A percentile compares a stretch with the other conserved stretches of the same genome.
phyloP scores from a whole-genome alignment of 352 stramenopile genomes.

The Phytophthora foliorum region DNA sequence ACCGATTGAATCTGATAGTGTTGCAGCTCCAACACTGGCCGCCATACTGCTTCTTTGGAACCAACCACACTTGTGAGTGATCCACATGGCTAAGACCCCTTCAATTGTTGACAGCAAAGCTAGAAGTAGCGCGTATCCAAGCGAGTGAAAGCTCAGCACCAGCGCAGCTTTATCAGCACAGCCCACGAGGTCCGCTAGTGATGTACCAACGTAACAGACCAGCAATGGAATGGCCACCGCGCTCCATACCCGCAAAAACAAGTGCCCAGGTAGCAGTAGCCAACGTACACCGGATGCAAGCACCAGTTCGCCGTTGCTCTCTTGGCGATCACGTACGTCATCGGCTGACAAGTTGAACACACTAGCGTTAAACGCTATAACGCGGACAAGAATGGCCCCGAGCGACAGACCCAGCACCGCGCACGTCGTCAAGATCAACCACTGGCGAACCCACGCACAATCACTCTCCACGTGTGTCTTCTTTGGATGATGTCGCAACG shows the following conservation, averaged over 20 bases:
- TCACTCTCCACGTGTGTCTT: slow-evolving; percentile 12
- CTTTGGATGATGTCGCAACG: slow-evolving; percentile 25
- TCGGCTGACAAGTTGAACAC: slow-evolving; percentile 41
- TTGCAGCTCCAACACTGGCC: slow-evolving; percentile 3
- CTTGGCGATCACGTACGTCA: slow-evolving; percentile 29
- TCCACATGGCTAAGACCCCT: slow-evolving; percentile 48
- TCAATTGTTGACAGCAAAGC: slow-evolving; percentile 44
- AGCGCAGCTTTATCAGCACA: slow-evolving; percentile 46
- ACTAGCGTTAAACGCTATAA: slow-evolving; percentile 25
- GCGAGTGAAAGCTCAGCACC: slow-evolving; percentile 47
- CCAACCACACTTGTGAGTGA: slow-evolving; percentile 37
- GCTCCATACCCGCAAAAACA: slow-evolving; percentile 62
- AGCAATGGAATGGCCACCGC: slow-evolving; percentile 52
- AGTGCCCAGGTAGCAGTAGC: slow-evolving; percentile 52
- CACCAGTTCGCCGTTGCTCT: slow-evolving; percentile 41
- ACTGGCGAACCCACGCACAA: slow-evolving; percentile 27
- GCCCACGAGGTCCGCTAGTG: slow-evolving; percentile 51
- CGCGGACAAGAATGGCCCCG: slow-evolving; percentile 42
- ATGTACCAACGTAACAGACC: slow-evolving; percentile 58
- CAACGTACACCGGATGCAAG: slow-evolving; percentile 39
- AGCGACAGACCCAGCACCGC: slow-evolving; percentile 45
- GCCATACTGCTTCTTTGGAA: slow-evolving; percentile 26
- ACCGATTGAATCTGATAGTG: slow-evolving; percentile 31
- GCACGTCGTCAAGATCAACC: slow-evolving; percentile 42
- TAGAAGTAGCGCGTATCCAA: slow-evolving; percentile 44